Percentiles rank a stretch among this genome's conserved stretches.
Conservation (phyloP, 177 flowering plant species). For the Vitis hybrid region DNA sequence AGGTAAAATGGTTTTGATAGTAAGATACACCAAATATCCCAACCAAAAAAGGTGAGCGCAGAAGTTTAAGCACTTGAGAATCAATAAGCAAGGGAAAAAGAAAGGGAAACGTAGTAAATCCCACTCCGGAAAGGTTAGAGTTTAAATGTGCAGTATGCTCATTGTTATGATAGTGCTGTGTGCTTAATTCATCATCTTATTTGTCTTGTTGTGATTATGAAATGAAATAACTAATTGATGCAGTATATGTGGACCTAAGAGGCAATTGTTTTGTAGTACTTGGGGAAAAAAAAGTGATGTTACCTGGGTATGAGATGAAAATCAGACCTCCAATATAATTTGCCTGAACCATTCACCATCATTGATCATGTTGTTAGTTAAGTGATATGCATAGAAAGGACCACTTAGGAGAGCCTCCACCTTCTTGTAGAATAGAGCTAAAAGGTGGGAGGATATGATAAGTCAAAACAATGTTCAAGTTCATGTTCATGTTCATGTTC, state of each 20-base stretch:
- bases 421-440: not conserved
- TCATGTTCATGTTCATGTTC: not conserved
- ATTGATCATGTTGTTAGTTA: not conserved
- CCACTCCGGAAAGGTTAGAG: too few species aligned
- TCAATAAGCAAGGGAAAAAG: too few species aligned
- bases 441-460: not conserved
- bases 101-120: too few species aligned
- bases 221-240: not conserved
- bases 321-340: not conserved
- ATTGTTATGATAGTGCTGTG: too few species aligned
- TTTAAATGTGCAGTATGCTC: too few species aligned
- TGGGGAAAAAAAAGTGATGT: not conserved
- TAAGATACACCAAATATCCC: too few species aligned
- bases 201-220: not conserved
- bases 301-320: not conserved
- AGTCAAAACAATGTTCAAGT: not conserved
- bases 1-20: too few species aligned
- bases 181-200: too few species aligned
- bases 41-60: too few species aligned
- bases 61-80: too few species aligned
- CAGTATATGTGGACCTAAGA: not conserved
- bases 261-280: not conserved
- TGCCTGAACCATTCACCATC: not conserved
- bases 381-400: not conserved
- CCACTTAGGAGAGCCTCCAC: not conserved